These are phyloP conservation scores for Starmerella sp. DNA, from an alignment of 805 yeast species.

Conservation along the genomic window DNA sequence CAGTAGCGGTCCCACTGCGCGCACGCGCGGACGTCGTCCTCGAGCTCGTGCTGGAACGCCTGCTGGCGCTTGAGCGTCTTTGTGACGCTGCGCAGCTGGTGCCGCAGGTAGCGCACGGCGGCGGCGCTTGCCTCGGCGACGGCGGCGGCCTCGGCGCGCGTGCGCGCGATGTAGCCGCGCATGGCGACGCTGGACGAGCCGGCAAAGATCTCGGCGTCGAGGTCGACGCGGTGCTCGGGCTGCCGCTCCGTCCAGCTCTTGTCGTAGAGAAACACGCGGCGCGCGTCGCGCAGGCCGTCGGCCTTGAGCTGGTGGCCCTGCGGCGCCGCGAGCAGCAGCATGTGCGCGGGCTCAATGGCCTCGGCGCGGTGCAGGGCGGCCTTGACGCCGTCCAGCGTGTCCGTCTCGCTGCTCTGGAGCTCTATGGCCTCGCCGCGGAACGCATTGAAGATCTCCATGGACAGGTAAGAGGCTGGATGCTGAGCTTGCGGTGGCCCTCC, in stretches of 20 bases:
- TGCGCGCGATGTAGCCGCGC: background rate
- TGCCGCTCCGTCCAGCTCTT: conserved; percentile 9
- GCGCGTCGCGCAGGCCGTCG: conserved; percentile 14
- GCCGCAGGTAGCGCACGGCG: conserved; percentile 1
- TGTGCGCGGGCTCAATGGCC: conserved; percentile 19
- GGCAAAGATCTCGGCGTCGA: conserved; percentile 2
- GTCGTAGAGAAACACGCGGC: conserved; percentile 24
- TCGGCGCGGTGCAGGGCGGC: conserved; percentile 13
- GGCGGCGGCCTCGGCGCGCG: conserved; percentile 3
- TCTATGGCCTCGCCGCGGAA: conserved; percentile 21
- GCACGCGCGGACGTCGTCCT: conserved; percentile 18
- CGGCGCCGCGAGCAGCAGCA: conserved; percentile 25
- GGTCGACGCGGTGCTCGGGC: background rate
- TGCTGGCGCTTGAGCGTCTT: conserved; percentile 5
- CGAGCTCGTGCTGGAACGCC: conserved; percentile 2
- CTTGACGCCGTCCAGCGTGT: conserved; percentile 21
- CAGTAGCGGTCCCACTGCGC: conserved; percentile 17
- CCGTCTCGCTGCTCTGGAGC: conserved; percentile 20
- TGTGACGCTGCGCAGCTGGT: conserved; percentile 2
- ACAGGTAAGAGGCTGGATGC: background rate
- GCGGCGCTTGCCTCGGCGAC: conserved; percentile 3
- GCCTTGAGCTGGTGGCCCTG: conserved; percentile 23
- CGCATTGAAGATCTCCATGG: conserved; percentile 24
- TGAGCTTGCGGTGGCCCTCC: background rate
- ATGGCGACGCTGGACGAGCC: background rate